Conservation (phyloP, 306 rosid species). For the Clitoria ternatea region DNA sequence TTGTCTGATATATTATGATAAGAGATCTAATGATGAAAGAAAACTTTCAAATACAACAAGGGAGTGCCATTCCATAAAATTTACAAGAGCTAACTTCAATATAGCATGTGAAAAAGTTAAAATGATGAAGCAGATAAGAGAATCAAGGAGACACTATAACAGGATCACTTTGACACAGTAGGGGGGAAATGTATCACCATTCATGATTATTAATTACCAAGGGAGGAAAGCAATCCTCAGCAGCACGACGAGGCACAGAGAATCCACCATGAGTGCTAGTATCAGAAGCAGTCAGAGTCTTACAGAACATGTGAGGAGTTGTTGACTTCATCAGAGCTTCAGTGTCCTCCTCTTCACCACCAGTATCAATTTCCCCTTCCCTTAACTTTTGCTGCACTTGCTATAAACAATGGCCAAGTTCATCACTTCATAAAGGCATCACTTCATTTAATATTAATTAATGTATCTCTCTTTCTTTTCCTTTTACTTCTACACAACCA, state of each 20-base stretch:
- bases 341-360: constrained; percentile 57
- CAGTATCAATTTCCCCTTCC: constrained; percentile 48
- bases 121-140: neutral
- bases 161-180: neutral
- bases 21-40: neutral
- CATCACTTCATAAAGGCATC: neutral
- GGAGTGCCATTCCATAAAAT: neutral
- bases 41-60: neutral
- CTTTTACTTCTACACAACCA: neutral
- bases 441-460: neutral
- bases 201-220: constrained; percentile 49
- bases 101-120: neutral
- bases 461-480: neutral
- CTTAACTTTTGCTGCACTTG: constrained; percentile 46
- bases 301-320: constrained; percentile 95
- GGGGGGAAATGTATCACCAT: constrained; percentile 5
- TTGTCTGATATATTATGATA: neutral
- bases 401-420: constrained; percentile 26
- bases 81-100: neutral
- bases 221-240: constrained; percentile 96
- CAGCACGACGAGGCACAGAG: constrained; percentile 96
- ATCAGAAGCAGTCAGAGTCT: constrained; percentile 95
- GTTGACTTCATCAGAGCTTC: constrained; percentile 54
- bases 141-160: neutral
- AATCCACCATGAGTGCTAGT: constrained; percentile 98